Evolutionary conservation across 2,329 filamentous ascomycete species (phyloP), one percentile per base, ranked within the genome.

Genomic region (Pseudocercospora ulei): DNA sequence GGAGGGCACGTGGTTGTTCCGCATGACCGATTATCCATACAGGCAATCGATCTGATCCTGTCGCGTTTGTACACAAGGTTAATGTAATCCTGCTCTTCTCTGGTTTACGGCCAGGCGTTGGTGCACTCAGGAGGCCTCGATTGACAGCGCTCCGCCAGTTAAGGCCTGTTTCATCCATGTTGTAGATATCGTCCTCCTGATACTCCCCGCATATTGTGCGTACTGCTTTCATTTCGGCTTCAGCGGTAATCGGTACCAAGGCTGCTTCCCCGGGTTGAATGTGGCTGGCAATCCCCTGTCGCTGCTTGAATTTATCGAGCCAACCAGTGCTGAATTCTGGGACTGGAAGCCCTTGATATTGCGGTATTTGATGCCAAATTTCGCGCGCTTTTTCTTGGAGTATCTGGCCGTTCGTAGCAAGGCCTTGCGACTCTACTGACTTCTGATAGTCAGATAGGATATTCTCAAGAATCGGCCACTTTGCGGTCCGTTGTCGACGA

Each of bases 311-410:
- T 12, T 14, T 20, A 14, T 43, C 8, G 17, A 43, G 17, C 40
- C 35, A 43, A n/a, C 40, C 35, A 31, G 38, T 38, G 18, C 27
- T 43, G 16, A 43, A 43, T 7, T 12, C 9, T 12, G 40, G 40
- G 14, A 38, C 17, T 11, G 33, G 26, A 19, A 38, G 30, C 18
- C 34, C 39, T 38, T 31, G 23, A 29, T 38, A 38, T 23, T 8
- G 6, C 24, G 33, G 5, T 7, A 35, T 8, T 14, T 16, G 11
- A 6, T 8, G 16, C 33, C 33, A 35, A 14, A 35, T 23, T 13
- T 9, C 7, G 5, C 4, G n/a, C 7, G 33, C 33, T 20, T 35
- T 5, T 5, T 11, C 24, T 20, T 35, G 22, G 5, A 35, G 22
- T 7, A 25, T 5, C 22, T 35, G 17, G 7, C 33, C 33, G n/a